Evolutionary conservation across 2,329 filamentous ascomycete genomes (phyloP).

Genomic region (Cordyceps tenuipes): DNA sequence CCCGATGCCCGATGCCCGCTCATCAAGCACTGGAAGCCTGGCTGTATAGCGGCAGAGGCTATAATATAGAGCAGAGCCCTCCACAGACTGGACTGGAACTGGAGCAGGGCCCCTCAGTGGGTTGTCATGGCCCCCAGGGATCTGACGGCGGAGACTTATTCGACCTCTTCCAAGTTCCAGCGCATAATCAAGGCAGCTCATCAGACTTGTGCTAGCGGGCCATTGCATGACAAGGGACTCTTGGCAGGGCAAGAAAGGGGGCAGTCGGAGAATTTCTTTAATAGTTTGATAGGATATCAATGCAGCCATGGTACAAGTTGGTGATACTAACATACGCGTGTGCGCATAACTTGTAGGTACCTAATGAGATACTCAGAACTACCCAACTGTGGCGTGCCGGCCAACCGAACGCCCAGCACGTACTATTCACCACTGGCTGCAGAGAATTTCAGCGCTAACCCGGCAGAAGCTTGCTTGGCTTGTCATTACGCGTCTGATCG

Average conservation of each 20-base stretch:
- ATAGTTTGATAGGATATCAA: background rate
- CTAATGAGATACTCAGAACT: too few relatives aligned
- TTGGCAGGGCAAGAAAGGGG: background rate
- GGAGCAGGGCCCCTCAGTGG: background rate
- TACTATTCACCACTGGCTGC: background rate
- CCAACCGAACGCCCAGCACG: too few relatives aligned
- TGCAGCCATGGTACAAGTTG: background rate
- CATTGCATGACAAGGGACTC: background rate
- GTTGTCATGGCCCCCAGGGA: background rate
- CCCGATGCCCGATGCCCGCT: too few relatives aligned
- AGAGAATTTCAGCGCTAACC: background rate
- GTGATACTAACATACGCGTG: background rate
- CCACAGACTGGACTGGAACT: too few relatives aligned
- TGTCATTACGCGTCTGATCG: background rate
- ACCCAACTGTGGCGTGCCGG: too few relatives aligned
- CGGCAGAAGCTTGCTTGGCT: background rate
- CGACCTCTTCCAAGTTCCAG: background rate
- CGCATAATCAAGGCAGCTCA: slow-evolving; percentile 1
- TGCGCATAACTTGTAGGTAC: background rate
- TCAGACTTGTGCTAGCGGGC: background rate
- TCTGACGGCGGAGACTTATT: background rate
- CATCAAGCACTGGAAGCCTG: too few relatives aligned
- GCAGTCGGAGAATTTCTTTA: background rate
- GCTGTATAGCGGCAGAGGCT: too few relatives aligned
- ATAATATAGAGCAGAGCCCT: too few relatives aligned